phyloP scores from a whole-genome alignment of 2,329 filamentous ascomycete species.

The Pseudogymnoascus sp. region DNA sequence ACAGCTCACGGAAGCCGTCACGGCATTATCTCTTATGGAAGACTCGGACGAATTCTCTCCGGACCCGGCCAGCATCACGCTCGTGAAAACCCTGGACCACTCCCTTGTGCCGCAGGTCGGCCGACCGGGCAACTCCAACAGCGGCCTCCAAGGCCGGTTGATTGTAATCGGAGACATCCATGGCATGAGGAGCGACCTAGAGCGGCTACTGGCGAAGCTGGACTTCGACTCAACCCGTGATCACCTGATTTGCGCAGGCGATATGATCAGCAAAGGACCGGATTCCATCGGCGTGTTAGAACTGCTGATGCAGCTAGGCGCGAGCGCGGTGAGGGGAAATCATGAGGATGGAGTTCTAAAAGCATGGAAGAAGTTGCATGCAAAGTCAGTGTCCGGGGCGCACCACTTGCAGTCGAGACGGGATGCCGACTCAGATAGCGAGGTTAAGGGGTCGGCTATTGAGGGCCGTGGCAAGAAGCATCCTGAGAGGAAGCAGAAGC shows the following conservation, averaged over 20 bases:
- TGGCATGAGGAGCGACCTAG: conserved; percentile 66
- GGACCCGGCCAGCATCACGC: neutral
- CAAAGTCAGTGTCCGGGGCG: conserved; percentile 18
- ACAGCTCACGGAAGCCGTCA: neutral
- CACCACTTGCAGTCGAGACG: conserved; percentile 17
- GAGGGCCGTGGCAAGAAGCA: neutral
- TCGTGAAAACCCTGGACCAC: neutral
- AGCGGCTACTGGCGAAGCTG: conserved; percentile 57
- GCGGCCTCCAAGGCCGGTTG: conserved; percentile 40
- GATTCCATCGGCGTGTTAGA: conserved; percentile 72
- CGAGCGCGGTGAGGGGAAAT: conserved; percentile 82
- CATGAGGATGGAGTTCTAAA: conserved; percentile 84
- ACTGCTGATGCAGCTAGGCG: conserved; percentile 62
- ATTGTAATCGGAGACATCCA: conserved; percentile 89
- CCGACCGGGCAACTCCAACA: neutral
- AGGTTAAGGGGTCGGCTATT: neutral
- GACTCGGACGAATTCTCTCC: neutral
- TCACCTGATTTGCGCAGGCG: conserved; percentile 68
- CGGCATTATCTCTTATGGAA: neutral
- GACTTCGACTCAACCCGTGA: conserved; percentile 56
- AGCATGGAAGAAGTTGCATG: conserved; percentile 40
- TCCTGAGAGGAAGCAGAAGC: conserved; percentile 15
- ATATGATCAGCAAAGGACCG: conserved; percentile 80
- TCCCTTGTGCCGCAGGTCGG: neutral
- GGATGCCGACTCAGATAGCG: conserved; percentile 13